phyloP scores from a whole-genome alignment of 306 rosid genomes.

The Rosa chinensis region DNA sequence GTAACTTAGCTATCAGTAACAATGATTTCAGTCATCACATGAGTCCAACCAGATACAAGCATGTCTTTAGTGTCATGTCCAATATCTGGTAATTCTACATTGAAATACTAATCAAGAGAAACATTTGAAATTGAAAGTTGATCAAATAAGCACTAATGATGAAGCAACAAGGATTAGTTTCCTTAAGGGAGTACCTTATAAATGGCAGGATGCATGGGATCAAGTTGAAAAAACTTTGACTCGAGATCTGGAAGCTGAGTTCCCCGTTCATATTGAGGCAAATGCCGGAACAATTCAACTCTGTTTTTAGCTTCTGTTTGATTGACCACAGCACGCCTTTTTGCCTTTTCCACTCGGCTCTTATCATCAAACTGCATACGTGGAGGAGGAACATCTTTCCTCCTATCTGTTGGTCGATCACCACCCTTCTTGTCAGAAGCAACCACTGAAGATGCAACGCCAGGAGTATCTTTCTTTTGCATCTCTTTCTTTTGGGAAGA shows the following conservation, averaged over 20 bases:
- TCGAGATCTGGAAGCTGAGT: slow-evolving; percentile 70
- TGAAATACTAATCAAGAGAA: background rate
- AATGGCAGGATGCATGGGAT: slow-evolving; percentile 75
- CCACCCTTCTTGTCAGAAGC: slow-evolving; percentile 60
- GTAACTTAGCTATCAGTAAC: background rate
- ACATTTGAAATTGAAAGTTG: background rate
- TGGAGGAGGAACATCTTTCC: slow-evolving; percentile 79
- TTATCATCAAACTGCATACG: slow-evolving; percentile 84
- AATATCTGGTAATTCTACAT: background rate
- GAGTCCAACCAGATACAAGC: background rate
- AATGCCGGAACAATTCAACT: slow-evolving; percentile 82
- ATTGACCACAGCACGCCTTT: slow-evolving; percentile 64
- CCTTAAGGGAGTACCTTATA: slow-evolving; percentile 57
- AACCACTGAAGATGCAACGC: slow-evolving; percentile 35
- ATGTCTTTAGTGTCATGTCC: background rate
- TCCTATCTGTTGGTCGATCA: slow-evolving; percentile 63
- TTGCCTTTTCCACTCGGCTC: slow-evolving; percentile 71
- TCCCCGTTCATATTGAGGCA: slow-evolving; percentile 87
- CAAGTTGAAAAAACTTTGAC: slow-evolving; percentile 69
- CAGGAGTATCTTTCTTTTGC: slow-evolving; percentile 51
- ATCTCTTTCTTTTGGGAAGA: slow-evolving; percentile 54
- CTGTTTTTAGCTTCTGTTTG: slow-evolving; percentile 79
- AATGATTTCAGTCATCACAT: background rate
- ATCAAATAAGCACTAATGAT: background rate
- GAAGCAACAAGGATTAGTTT: slow-evolving; percentile 1